Percentiles rank a stretch among this genome's conserved stretches.
phyloP scores from a whole-genome alignment of 164 flowering plant genomes.

The Echeveria elegans region DNA sequence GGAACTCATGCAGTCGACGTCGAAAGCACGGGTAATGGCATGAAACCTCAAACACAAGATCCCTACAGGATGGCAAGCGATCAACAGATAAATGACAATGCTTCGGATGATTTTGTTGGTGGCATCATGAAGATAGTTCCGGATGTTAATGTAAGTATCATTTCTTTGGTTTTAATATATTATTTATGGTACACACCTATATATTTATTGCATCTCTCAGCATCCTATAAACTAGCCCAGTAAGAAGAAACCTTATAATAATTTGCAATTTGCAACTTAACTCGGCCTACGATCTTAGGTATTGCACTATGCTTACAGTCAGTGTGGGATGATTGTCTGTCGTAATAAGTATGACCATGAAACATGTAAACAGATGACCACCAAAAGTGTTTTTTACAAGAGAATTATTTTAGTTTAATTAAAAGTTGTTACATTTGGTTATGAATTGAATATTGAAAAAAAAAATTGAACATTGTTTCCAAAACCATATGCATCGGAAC shows the following conservation, averaged over 20 bases:
- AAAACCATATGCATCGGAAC: not conserved
- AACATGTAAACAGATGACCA: not conserved
- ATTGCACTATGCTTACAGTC: not conserved
- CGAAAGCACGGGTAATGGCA: constrained; percentile 17
- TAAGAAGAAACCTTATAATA: not conserved
- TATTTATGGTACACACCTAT: too few species aligned
- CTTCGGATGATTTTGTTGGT: constrained; percentile 40
- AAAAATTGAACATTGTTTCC: not conserved
- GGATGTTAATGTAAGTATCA: constrained; percentile 55
- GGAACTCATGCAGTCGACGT: constrained; percentile 12
- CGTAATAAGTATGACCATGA: not conserved
- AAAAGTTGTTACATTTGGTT: not conserved
- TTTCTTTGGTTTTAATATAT: too few species aligned
- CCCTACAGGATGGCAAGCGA: constrained; percentile 19
- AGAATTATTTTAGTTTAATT: not conserved
- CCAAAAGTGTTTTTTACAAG: not conserved
- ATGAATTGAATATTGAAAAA: not conserved
- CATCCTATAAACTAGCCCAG: not conserved
- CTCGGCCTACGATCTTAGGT: not conserved
- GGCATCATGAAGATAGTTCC: constrained; percentile 72
- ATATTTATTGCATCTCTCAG: not conserved
- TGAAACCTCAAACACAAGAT: constrained; percentile 25
- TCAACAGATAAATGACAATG: constrained; percentile 11
- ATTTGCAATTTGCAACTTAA: not conserved
- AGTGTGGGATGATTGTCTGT: not conserved